Conservation (phyloP, 345 rosid genomes). For the Boechera retrofracta region DNA sequence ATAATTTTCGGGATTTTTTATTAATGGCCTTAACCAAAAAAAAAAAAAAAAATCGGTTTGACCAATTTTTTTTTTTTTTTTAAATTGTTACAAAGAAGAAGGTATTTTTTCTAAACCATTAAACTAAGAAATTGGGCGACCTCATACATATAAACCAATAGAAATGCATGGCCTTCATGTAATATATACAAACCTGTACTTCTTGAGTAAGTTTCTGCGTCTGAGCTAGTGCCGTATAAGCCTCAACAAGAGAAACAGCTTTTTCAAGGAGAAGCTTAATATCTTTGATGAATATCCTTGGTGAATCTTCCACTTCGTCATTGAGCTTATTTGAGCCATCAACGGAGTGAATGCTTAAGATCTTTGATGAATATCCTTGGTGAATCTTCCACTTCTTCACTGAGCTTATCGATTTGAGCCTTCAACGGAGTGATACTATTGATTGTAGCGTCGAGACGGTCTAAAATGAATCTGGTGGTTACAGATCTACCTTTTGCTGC, state of each 20-base stretch:
- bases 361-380: slow-evolving; percentile 19
- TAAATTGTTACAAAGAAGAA: not conserved
- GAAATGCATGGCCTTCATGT: not conserved
- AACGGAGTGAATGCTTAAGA: slow-evolving; percentile 15
- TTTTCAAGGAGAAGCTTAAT: slow-evolving; percentile 27
- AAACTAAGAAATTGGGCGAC: not conserved
- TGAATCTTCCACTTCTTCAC: slow-evolving; percentile 23
- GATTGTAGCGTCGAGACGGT: slow-evolving; percentile 33
- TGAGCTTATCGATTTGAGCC: slow-evolving; percentile 10
- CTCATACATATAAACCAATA: not conserved
- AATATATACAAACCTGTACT: slow-evolving; percentile 19
- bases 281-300: slow-evolving; percentile 18
- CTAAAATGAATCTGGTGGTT: slow-evolving; percentile 25
- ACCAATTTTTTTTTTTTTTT: no score
- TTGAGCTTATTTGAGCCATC: slow-evolving; percentile 15
- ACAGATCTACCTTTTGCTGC: slow-evolving; percentile 21
- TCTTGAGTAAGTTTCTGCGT: slow-evolving; percentile 37
- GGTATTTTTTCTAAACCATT: not conserved
- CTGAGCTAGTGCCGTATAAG: slow-evolving; percentile 22
- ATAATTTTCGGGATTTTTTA: no score
- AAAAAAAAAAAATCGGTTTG: no score
- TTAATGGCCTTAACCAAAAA: no score
- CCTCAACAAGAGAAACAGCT: slow-evolving; percentile 9
- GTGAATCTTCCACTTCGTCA: slow-evolving; percentile 19
- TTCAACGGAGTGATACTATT: slow-evolving; percentile 28